phyloP scores from a whole-genome alignment of 176 grass and related monocot species.

The Zoysia japonica region DNA sequence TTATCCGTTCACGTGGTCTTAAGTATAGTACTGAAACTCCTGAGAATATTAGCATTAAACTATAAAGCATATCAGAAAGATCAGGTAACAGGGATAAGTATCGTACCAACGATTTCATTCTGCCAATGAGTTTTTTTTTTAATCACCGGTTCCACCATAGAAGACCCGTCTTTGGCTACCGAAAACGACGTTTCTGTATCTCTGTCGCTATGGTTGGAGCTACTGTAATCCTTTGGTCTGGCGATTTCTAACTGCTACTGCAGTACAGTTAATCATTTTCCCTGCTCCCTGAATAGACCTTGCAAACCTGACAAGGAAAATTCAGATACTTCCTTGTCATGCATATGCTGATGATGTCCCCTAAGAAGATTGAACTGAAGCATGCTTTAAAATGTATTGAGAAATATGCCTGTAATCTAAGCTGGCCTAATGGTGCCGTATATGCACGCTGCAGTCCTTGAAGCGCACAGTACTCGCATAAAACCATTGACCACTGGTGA shows the following conservation, averaged over 20 bases:
- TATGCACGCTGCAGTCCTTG: not conserved
- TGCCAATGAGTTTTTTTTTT: not conserved
- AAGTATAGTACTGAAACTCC: too few relatives aligned
- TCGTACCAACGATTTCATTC: too few relatives aligned
- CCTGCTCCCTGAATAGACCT: conserved; percentile 22
- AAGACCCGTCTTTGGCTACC: conserved; percentile 16
- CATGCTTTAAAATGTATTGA: conserved; percentile 6
- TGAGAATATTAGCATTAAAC: too few relatives aligned
- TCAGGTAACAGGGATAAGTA: too few relatives aligned
- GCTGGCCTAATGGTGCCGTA: not conserved
- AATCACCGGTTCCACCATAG: conserved; percentile 18
- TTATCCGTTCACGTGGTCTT: too few relatives aligned
- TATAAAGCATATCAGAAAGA: too few relatives aligned
- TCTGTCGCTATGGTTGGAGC: not conserved
- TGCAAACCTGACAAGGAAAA: conserved; percentile 1
- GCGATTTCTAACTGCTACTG: not conserved
- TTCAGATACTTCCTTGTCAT: conserved; percentile 25
- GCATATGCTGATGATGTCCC: not conserved
- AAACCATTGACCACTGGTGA: conserved; percentile 17
- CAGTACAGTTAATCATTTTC: conserved; percentile 26
- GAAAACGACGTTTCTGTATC: conserved; percentile 42
- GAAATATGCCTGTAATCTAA: not conserved
- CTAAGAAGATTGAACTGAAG: too few relatives aligned
- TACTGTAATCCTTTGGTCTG: not conserved
- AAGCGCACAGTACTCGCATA: not conserved